Base-by-base conservation (phyloP, 2,329 filamentous ascomycete species). In the Ophioceras dolichostomum region DNA sequence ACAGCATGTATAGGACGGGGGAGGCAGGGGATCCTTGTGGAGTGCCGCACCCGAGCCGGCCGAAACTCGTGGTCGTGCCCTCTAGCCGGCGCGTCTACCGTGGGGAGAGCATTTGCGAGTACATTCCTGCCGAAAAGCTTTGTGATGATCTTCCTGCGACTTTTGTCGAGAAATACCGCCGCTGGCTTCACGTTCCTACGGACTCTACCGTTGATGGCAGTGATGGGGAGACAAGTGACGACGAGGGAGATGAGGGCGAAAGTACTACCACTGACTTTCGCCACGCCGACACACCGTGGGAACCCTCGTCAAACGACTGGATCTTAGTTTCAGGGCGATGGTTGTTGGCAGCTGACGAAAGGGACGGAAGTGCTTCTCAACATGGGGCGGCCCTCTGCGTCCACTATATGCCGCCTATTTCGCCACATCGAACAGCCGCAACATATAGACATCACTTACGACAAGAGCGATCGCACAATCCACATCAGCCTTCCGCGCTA, bases 161-260 rank as follows among this genome's bases (percentile, higher is more conserved):
- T 65, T 70, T 42, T 48, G 51, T 2, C 3, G n/a, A 1, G 17
- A 38, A 3, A 45, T 71, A 2, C 34, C 8, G 68, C 0, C 12
- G 17, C 1, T 47, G 48, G 4, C 39, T 73, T n/a, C n/a, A n/a
- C n/a, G n/a, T n/a, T n/a, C n/a, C n/a, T n/a, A n/a, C n/a, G n/a
- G n/a, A n/a, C n/a, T n/a, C n/a, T n/a, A n/a, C n/a, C n/a, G n/a
- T n/a, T n/a, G n/a, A n/a, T n/a, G n/a, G n/a, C n/a, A n/a, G n/a
- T n/a, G n/a, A n/a, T n/a, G n/a, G n/a, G n/a, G n/a, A n/a, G n/a
- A n/a, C n/a, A n/a, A n/a, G n/a, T n/a, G n/a, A n/a, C n/a, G n/a
- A n/a, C n/a, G n/a, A n/a, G n/a, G 1, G 9, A 48, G 0, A n/a
- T 16, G 4, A 16, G n/a, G 8, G 2, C 4, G 28, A 2, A 10